phyloP scores from a whole-genome alignment of 2,329 filamentous ascomycete genomes.

The Penicillium sclerotigenum region DNA sequence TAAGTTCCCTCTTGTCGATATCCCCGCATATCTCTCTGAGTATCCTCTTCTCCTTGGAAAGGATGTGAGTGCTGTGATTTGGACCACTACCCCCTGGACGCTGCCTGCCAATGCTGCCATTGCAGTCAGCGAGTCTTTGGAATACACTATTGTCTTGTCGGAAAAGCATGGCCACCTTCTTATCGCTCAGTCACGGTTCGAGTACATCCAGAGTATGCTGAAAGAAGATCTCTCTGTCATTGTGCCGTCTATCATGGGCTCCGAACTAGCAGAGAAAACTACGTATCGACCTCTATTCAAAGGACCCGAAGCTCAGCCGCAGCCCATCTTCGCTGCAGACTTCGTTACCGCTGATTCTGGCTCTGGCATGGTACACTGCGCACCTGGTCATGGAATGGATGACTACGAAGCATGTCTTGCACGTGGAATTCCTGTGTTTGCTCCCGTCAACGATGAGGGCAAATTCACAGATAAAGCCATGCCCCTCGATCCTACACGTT shows the following conservation, averaged over 20 bases:
- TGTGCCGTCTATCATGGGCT: conserved; percentile 59
- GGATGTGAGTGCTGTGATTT: conserved; percentile 76
- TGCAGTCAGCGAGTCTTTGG: conserved; percentile 70
- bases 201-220: conserved; percentile 53
- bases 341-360: conserved; percentile 91
- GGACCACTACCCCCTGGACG: conserved; percentile 99
- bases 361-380: conserved; percentile 89
- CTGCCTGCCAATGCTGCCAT: conserved; percentile 89
- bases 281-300: conserved; percentile 70
- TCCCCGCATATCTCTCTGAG: conserved; percentile 46
- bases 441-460: conserved; percentile 79
- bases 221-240: conserved; percentile 52
- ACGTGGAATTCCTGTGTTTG: conserved; percentile 69
- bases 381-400: conserved; percentile 93
- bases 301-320: conserved; percentile 53
- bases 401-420: conserved; percentile 80
- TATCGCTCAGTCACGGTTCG: conserved; percentile 67
- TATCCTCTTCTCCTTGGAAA: conserved; percentile 44
- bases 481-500: conserved; percentile 61
- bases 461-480: conserved; percentile 76
- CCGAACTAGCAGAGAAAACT: conserved; percentile 59
- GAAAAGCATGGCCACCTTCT: conserved; percentile 60
- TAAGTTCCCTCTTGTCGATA: conserved; percentile 63
- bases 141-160: conserved; percentile 66
- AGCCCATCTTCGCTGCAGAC: conserved; percentile 75